Percentiles rank a stretch among this genome's conserved stretches.
Evolutionary conservation across 1,139 yeast genomes (phyloP).

Genomic region (Blastobotrys aristatus): DNA sequence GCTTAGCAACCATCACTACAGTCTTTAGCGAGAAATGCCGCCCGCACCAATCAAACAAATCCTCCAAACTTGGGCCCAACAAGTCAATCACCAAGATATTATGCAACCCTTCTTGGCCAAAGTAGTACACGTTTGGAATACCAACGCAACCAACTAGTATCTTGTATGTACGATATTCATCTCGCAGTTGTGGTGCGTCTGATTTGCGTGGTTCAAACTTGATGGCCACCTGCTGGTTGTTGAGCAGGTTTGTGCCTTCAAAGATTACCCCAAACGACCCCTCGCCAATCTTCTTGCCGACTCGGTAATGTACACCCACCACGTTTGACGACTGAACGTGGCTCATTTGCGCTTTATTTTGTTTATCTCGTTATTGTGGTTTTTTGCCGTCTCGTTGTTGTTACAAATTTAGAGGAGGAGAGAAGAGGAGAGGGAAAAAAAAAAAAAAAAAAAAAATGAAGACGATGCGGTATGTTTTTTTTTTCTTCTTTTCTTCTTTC

Average conservation of each 20-base stretch:
- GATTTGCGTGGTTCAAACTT: slow-evolving; percentile 85
- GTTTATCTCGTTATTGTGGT: too few species aligned
- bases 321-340: slow-evolving; percentile 42
- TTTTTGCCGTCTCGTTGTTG: too few species aligned
- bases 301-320: slow-evolving; percentile 79
- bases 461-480: too few species aligned
- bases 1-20: slow-evolving; percentile 84
- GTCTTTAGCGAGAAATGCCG: slow-evolving; percentile 83
- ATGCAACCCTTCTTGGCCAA: slow-evolving; percentile 97
- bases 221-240: slow-evolving; percentile 70
- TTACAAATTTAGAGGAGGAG: slow-evolving; percentile 1
- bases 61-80: slow-evolving; percentile 93
- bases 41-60: slow-evolving; percentile 97
- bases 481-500: too few species aligned
- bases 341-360: slow-evolving; percentile 19
- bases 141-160: slow-evolving; percentile 78
- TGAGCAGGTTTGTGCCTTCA: slow-evolving; percentile 86
- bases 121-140: slow-evolving; percentile 91
- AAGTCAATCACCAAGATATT: slow-evolving; percentile 89
- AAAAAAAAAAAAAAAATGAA: not conserved
- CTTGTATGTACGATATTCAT: slow-evolving; percentile 90
- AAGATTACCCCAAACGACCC: slow-evolving; percentile 97
- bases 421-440: slow-evolving; percentile 1
- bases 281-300: slow-evolving; percentile 96
- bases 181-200: slow-evolving; percentile 97